phyloP scores from a whole-genome alignment of 108 stramenopile species.

The Cyclotella distinguenda region DNA sequence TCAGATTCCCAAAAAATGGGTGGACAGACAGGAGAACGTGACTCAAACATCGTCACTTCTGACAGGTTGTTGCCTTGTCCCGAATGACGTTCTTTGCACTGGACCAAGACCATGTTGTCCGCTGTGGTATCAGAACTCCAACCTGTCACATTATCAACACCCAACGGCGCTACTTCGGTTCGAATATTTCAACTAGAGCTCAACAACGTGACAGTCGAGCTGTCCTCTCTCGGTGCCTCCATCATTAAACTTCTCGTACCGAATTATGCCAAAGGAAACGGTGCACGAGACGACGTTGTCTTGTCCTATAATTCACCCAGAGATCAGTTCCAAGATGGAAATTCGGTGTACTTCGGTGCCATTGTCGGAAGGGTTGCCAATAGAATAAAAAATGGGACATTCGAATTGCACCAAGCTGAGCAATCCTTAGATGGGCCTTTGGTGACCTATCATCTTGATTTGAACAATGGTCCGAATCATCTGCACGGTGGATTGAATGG shows the following conservation, averaged over 20 bases:
- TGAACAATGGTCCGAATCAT: slow-evolving; percentile 81
- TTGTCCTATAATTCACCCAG: slow-evolving; percentile 57
- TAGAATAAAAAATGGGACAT: slow-evolving; percentile 69
- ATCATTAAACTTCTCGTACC: slow-evolving; percentile 53
- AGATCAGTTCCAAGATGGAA: slow-evolving; percentile 43
- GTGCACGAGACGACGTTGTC: slow-evolving; percentile 57
- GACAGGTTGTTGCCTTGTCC: too few relatives aligned
- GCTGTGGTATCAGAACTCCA: slow-evolving; percentile 12
- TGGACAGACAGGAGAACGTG: too few relatives aligned
- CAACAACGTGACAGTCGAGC: slow-evolving; percentile 39
- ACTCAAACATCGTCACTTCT: too few relatives aligned
- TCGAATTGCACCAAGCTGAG: slow-evolving; percentile 43
- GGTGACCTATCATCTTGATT: slow-evolving; percentile 53
- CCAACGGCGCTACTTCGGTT: not conserved
- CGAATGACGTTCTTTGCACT: too few relatives aligned
- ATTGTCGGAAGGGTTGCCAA: slow-evolving; percentile 88
- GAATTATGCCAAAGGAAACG: not conserved
- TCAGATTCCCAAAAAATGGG: too few relatives aligned
- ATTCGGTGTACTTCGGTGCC: slow-evolving; percentile 64
- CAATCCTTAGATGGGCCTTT: not conserved
- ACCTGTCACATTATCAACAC: slow-evolving; percentile 1
- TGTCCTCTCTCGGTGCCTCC: slow-evolving; percentile 57
- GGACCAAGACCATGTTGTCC: too few relatives aligned
- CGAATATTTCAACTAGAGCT: slow-evolving; percentile 30
- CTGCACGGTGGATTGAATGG: slow-evolving; percentile 83